These are phyloP conservation scores for Fusarium ambrosium DNA, from an alignment of 2,329 filamentous ascomycete species.

Conservation along the genomic window DNA sequence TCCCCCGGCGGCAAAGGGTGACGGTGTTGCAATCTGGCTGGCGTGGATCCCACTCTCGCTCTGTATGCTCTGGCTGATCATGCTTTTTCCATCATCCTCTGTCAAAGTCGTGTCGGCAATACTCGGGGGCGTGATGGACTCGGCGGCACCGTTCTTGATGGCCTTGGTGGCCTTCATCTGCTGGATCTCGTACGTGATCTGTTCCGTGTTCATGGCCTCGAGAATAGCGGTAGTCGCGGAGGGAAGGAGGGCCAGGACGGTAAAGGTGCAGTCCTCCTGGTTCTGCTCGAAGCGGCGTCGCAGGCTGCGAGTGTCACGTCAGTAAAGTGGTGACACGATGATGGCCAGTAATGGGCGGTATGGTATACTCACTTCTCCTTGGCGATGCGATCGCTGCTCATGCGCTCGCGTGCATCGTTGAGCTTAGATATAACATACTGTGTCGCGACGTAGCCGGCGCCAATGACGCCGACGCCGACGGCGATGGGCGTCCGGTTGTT, in stretches of 20 bases:
- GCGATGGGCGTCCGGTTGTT: slow-evolving; percentile 92
- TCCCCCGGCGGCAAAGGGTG: slow-evolving; percentile 58
- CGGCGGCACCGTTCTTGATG: slow-evolving; percentile 69
- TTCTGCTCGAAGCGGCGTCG: slow-evolving; percentile 98
- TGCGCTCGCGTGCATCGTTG: slow-evolving; percentile 92
- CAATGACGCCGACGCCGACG: slow-evolving; percentile 87
- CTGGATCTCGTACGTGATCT: slow-evolving; percentile 93
- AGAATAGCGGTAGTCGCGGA: slow-evolving; percentile 92
- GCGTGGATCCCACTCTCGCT: slow-evolving; percentile 88
- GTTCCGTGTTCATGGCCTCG: slow-evolving; percentile 89
- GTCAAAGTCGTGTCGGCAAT: slow-evolving; percentile 79
- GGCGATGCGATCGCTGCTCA: slow-evolving; percentile 95
- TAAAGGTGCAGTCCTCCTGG: slow-evolving; percentile 98
- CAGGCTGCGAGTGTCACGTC: slow-evolving; percentile 69
- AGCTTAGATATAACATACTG: slow-evolving; percentile 95
- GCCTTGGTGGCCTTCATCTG: slow-evolving; percentile 83
- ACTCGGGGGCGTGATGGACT: slow-evolving; percentile 68
- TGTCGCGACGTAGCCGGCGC: slow-evolving; percentile 90
- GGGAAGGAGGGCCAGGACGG: slow-evolving; percentile 93
- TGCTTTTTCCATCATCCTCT: slow-evolving; percentile 86
- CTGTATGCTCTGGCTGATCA: slow-evolving; percentile 78
- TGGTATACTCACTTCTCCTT: slow-evolving; percentile 85
- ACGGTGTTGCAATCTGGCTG: slow-evolving; percentile 77
- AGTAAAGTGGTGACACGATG: neutral
- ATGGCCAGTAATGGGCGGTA: neutral